Percentiles rank a stretch among this genome's conserved stretches.
These are phyloP conservation scores for Delphinella strobiligena DNA, from an alignment of 2,329 filamentous ascomycete genomes.

Conservation along the genomic window DNA sequence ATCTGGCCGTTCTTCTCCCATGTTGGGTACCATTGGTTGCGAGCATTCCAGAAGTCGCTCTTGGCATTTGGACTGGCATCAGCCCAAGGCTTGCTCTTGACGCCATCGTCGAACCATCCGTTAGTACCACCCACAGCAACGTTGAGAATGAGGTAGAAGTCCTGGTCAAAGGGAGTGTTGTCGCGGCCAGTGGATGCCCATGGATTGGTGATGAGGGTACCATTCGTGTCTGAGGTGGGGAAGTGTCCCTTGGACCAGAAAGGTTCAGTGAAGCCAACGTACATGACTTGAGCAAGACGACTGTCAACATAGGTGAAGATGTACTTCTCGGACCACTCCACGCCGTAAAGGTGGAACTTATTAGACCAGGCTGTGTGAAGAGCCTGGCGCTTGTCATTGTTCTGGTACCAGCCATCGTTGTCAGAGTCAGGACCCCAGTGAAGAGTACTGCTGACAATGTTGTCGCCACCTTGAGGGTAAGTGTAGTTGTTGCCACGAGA, in stretches of 20 bases:
- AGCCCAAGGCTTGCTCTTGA: conserved; percentile 66
- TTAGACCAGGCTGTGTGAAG: conserved; percentile 62
- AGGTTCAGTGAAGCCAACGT: conserved; percentile 42
- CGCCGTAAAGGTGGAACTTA: conserved; percentile 62
- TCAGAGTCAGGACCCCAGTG: conserved; percentile 67
- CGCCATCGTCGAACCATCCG: conserved; percentile 70
- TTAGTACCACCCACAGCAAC: conserved; percentile 27
- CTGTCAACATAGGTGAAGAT: conserved; percentile 78
- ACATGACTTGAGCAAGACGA: conserved; percentile 67
- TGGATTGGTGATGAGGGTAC: conserved; percentile 24
- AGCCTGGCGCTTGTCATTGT: conserved; percentile 63
- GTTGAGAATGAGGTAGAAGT: conserved; percentile 30
- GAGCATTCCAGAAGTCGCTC: conserved; percentile 61
- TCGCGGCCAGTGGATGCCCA: conserved; percentile 24
- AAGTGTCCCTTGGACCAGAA: conserved; percentile 29
- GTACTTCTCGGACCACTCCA: conserved; percentile 84
- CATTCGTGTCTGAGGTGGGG: conserved; percentile 21
- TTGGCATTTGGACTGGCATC: conserved; percentile 54
- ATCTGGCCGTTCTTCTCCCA: conserved; percentile 28
- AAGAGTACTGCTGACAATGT: conserved; percentile 65
- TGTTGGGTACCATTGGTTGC: conserved; percentile 24
- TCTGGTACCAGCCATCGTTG: conserved; percentile 73
- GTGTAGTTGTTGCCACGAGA: conserved; percentile 72
- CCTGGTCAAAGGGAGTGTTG: conserved; percentile 28
- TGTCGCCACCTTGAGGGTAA: conserved; percentile 66